Evolutionary conservation across 169 alveolate species (phyloP), one percentile per base, ranked within the genome.

Genomic region (Plasmodium chabaudi): DNA sequence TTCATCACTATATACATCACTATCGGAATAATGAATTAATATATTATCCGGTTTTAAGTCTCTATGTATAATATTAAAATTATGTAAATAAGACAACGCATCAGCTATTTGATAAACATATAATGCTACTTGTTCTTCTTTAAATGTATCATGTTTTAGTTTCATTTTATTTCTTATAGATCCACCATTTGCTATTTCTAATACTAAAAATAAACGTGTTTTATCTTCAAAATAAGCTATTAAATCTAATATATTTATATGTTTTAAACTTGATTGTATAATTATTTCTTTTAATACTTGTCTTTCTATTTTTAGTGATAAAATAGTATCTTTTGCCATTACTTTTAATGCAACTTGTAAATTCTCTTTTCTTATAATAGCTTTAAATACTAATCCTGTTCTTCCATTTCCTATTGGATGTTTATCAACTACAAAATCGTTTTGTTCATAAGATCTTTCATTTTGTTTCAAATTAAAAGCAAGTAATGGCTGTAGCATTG

Each of bases 161-260:
- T 79, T 79, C 77, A 95, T 88, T 63, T 93, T 93, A 72, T 91
- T 92, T 91, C 93, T 94, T 44, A 97, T 91, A 44, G 96, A 97
- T 9, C 98, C 98, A n/a, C 96, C 97, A 79, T 79, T 79, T 4
- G 99, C 98, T 92, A 96, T 95, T 87, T 97, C 99, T 27, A 97
- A 82, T 59, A 97, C 96, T 56, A 97, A 88, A 90, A 97, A 97
- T 12, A 97, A 94, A 65, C 96, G 94, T 72, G 96, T 95, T 44
- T 94, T 94, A 77, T 96, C 98, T 95, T 97, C 97, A 92, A 97
- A 97, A 92, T 94, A 96, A 42, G 97, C 98, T 92, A 94, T 96
- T 69, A 97, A 67, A 68, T 95, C 94, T 49, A 96, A 87, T 34
- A 97, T 96, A 87, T 97, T 96, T 17, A 86, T 88, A 82, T 97